These are phyloP conservation scores for Candida sonorensis DNA, from an alignment of 805 yeast genomes.

Conservation along the genomic window DNA sequence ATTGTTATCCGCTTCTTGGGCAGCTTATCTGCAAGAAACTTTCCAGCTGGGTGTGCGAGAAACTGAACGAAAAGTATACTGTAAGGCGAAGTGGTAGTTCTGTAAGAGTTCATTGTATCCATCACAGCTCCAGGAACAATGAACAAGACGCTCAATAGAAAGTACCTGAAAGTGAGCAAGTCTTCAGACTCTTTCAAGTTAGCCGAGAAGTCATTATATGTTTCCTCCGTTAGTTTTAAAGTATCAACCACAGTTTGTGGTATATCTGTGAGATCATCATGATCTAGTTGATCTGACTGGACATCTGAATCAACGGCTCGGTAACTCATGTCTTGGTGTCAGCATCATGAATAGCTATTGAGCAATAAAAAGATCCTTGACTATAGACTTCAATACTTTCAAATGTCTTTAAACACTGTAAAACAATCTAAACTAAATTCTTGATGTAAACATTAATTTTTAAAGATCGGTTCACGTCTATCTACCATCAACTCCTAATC, in stretches of 20 bases:
- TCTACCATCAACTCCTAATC: too few species aligned
- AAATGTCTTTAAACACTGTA: too few species aligned
- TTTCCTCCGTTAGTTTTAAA: constrained; percentile 19
- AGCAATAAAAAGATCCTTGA: too few species aligned
- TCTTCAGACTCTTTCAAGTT: constrained; percentile 19
- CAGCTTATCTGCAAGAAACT: constrained; percentile 34
- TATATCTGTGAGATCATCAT: constrained; percentile 23
- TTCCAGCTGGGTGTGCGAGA: constrained; percentile 40
- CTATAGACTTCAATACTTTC: too few species aligned
- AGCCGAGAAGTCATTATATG: not conserved
- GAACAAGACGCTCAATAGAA: constrained; percentile 28
- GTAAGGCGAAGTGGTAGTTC: constrained; percentile 36
- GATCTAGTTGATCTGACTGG: not conserved
- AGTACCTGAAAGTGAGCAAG: constrained; percentile 30
- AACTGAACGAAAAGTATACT: constrained; percentile 48
- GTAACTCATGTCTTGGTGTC: not conserved
- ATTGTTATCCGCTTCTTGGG: constrained; percentile 25
- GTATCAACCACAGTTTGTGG: constrained; percentile 29
- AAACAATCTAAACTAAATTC: too few species aligned
- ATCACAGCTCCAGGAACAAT: constrained; percentile 35
- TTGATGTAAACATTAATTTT: too few species aligned
- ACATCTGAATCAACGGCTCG: not conserved
- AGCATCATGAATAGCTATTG: too few species aligned
- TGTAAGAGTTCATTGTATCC: constrained; percentile 30
- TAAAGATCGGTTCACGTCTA: too few species aligned